Evolutionary conservation across 139 green algal species (phyloP).

Genomic region (Microglena sp.): DNA sequence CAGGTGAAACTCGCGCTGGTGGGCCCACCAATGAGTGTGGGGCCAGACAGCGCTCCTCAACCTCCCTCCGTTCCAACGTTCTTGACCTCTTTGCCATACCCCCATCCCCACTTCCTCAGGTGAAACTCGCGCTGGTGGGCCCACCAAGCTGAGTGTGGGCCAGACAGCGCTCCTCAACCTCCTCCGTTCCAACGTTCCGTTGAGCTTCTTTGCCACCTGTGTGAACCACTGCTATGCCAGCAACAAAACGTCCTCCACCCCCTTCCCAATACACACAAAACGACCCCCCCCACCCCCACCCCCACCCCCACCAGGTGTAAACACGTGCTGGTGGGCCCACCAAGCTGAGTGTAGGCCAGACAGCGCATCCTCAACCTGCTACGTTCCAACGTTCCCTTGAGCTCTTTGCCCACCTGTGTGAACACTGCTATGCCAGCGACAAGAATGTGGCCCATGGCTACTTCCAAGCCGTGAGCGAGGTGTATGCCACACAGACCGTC

Average conservation of each 20-base stretch:
- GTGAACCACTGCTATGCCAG: slow-evolving; percentile 68
- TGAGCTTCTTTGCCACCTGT: slow-evolving; percentile 27
- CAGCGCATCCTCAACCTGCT: slow-evolving; percentile 27
- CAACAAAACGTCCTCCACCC: slow-evolving; percentile 5
- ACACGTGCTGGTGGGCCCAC: neutral
- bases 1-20: neutral
- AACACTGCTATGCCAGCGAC: slow-evolving; percentile 63
- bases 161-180: slow-evolving; percentile 19
- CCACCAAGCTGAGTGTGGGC: slow-evolving; percentile 7
- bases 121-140: neutral
- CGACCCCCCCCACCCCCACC: neutral
- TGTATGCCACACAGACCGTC: neutral
- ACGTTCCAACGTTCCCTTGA: slow-evolving; percentile 31
- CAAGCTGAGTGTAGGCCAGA: slow-evolving; percentile 9
- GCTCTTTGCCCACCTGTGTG: slow-evolving; percentile 35
- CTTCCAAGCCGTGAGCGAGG: slow-evolving; percentile 13
- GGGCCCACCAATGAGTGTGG: neutral
- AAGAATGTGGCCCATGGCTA: slow-evolving; percentile 13
- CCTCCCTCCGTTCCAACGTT: neutral
- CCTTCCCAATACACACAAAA: neutral
- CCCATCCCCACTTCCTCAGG: neutral
- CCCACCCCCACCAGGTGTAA: neutral
- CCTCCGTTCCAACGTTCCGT: slow-evolving; percentile 32
- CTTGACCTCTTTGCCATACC: neutral
- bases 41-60: neutral